Evolutionary conservation across 2,329 filamentous ascomycete genomes (phyloP).

Genomic region (Remersonia thermophila): DNA sequence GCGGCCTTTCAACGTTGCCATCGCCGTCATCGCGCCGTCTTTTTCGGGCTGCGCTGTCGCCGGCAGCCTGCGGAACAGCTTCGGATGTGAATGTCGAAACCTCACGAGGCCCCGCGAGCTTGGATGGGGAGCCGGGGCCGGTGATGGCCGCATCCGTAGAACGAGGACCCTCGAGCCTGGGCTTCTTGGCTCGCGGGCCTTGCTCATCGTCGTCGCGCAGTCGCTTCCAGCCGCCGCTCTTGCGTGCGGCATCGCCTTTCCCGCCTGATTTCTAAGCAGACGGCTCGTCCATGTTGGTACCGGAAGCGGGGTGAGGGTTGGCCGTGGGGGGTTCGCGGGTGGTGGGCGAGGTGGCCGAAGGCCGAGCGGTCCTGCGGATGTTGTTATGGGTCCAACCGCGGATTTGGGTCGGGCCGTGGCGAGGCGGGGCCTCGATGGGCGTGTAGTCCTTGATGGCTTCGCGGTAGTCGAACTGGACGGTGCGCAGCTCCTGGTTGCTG

Average conservation of each 20-base stretch:
- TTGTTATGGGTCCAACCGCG: conserved; percentile 44
- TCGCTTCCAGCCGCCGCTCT: background rate
- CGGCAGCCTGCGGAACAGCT: too few species aligned
- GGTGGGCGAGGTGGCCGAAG: conserved; percentile 1
- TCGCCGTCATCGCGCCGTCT: too few species aligned
- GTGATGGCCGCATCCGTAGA: too few species aligned
- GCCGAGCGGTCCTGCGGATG: conserved; percentile 22
- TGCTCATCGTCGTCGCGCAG: too few species aligned
- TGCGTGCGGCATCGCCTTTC: background rate
- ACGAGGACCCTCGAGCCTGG: too few species aligned
- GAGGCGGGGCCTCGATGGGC: conserved; percentile 41
- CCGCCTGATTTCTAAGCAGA: conserved; percentile 5
- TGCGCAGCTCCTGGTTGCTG: conserved; percentile 39
- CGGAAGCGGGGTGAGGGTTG: background rate
- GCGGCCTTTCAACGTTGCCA: too few species aligned
- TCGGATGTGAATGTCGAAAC: too few species aligned
- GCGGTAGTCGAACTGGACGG: conserved; percentile 42
- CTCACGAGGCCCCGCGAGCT: too few species aligned
- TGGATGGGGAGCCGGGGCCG: too few species aligned
- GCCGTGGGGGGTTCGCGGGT: background rate
- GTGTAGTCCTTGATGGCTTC: conserved; percentile 47
- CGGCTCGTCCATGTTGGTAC: conserved; percentile 3
- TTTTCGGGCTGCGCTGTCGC: too few species aligned
- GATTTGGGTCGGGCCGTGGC: conserved; percentile 43
- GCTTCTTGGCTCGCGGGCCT: too few species aligned